Conservation (phyloP, 352 stramenopile genomes). For the Phytopythium kandeliae region DNA sequence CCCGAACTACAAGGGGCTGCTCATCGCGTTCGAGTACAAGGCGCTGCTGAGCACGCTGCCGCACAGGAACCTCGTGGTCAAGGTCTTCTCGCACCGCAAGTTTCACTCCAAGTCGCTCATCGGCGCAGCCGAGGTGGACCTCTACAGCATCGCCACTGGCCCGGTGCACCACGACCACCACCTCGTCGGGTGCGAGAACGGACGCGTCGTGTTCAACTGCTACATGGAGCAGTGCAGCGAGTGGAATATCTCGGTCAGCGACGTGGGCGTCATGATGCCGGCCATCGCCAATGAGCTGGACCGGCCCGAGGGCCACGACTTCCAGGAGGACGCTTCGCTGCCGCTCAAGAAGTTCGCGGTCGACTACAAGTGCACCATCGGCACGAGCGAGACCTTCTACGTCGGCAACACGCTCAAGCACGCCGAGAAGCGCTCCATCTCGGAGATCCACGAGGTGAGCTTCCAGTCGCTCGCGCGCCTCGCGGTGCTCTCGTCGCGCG, state of each 20-base stretch:
- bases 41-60: conserved; percentile 44
- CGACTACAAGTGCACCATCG: conserved; percentile 89
- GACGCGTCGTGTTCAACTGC: conserved; percentile 86
- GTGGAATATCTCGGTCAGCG: conserved; percentile 87
- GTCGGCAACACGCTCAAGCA: conserved; percentile 83
- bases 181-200: conserved; percentile 80
- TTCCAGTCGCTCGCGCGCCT: conserved; percentile 82
- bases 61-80: conserved; percentile 60
- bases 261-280: conserved; percentile 87
- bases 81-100: conserved; percentile 80
- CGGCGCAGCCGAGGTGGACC: conserved; percentile 66
- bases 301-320: conserved; percentile 84
- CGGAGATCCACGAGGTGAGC: conserved; percentile 81
- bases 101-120: conserved; percentile 78
- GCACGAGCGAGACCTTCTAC: conserved; percentile 84
- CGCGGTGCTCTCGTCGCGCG: conserved; percentile 76
- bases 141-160: conserved; percentile 79
- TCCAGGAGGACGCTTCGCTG: conserved; percentile 84
- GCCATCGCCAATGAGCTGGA: conserved; percentile 86
- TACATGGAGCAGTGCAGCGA: conserved; percentile 91
- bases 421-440: conserved; percentile 63
- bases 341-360: conserved; percentile 87
- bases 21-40: conserved; percentile 87
- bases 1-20: conserved; percentile 83
- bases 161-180: conserved; percentile 87